These are phyloP conservation scores for Hypomontagnella monticulosa DNA, from an alignment of 495 filamentous ascomycete genomes.

Conservation along the genomic window DNA sequence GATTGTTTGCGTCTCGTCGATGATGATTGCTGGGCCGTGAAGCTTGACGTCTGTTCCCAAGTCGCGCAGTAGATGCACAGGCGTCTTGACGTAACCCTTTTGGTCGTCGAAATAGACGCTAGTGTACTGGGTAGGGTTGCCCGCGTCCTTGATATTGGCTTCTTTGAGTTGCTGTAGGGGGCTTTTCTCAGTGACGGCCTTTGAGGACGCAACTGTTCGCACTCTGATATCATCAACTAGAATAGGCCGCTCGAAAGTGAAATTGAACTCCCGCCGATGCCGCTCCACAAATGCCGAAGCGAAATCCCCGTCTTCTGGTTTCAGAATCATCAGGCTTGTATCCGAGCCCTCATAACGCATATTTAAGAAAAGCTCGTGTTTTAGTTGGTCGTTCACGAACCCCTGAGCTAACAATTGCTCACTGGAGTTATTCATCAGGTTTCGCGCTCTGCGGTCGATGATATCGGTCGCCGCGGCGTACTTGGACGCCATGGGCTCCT, in stretches of 20 bases:
- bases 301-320: constrained; percentile 61
- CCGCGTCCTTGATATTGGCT: constrained; percentile 56
- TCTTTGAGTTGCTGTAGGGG: neutral
- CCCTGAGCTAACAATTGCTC: constrained; percentile 67
- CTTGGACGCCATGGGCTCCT: constrained; percentile 62
- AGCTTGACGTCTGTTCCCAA: constrained; percentile 49
- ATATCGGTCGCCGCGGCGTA: constrained; percentile 46
- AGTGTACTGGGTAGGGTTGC: constrained; percentile 49
- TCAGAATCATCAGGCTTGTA: constrained; percentile 74
- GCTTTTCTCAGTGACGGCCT: constrained; percentile 4
- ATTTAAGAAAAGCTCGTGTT: constrained; percentile 76
- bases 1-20: constrained; percentile 85
- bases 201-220: constrained; percentile 48
- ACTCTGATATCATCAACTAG: constrained; percentile 74
- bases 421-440: constrained; percentile 66
- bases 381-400: constrained; percentile 66
- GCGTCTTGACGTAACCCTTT: constrained; percentile 72
- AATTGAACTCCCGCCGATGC: constrained; percentile 83
- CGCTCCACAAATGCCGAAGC: constrained; percentile 66
- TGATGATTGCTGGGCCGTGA: constrained; percentile 78
- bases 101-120: constrained; percentile 72
- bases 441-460: too few relatives aligned
- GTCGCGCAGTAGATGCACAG: constrained; percentile 74
- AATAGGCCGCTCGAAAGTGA: constrained; percentile 77
- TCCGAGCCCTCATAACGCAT: constrained; percentile 79